phyloP scores from a whole-genome alignment of 169 alveolate species.

The Plasmodium knowlesi region DNA sequence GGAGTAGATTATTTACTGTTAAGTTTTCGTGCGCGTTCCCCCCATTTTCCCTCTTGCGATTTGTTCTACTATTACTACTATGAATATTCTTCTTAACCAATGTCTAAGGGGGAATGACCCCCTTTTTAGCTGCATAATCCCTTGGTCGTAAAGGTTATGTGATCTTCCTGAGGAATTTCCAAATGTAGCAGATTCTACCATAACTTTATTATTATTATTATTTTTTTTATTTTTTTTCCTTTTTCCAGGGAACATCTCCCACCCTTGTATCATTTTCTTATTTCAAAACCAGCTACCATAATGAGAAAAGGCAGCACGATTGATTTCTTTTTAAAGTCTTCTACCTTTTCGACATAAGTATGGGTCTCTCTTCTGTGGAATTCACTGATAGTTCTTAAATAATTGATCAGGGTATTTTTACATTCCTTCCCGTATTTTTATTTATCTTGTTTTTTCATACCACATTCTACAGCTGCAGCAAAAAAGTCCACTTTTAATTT shows the following conservation, averaged over 20 bases:
- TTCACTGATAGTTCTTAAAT: neutral
- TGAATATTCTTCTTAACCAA: too few species aligned
- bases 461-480: neutral
- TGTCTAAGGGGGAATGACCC: neutral
- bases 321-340: neutral
- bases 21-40: neutral
- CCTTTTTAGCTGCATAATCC: neutral
- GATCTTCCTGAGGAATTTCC: neutral
- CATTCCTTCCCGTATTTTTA: neutral
- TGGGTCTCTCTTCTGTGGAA: neutral
- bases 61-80: neutral
- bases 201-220: too few species aligned
- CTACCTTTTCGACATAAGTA: neutral
- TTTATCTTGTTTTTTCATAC: neutral
- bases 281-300: neutral
- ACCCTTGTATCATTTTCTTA: neutral
- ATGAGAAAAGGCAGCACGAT: neutral
- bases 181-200: neutral
- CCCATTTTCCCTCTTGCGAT: neutral
- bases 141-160: neutral
- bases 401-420: neutral
- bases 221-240: neutral
- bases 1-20: neutral
- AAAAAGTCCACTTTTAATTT: neutral
- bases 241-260: too few species aligned